Conservation (phyloP, 768 basidiomycete genomes). For the Suillus brevipes region DNA sequence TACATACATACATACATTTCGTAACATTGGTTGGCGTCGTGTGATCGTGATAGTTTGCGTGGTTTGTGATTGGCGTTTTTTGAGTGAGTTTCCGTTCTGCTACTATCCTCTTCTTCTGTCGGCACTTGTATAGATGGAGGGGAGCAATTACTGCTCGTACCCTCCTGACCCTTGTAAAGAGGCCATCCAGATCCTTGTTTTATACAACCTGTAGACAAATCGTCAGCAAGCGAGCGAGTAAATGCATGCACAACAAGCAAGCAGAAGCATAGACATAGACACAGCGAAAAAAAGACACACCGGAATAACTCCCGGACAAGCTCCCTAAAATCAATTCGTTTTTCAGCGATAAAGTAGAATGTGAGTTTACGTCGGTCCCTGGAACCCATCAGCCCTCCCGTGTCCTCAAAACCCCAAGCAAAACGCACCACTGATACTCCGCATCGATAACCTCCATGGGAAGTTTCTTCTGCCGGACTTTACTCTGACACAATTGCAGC, state of each 20-base stretch:
- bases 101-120: not conserved
- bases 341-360: conserved; percentile 96
- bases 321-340: conserved; percentile 94
- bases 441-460: conserved; percentile 99
- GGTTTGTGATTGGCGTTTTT: not conserved
- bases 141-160: conserved; percentile 41
- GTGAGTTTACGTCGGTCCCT: conserved; percentile 98
- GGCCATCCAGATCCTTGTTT: conserved; percentile 96
- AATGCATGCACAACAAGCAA: not conserved
- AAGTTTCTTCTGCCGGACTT: conserved; percentile 90
- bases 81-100: not conserved
- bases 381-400: conserved; percentile 3
- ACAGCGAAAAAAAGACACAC: conserved; percentile 35
- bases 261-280: not conserved
- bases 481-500: conserved; percentile 84
- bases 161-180: conserved; percentile 59
- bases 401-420: not conserved
- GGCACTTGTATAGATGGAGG: not conserved
- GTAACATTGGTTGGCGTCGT: not conserved
- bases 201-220: conserved; percentile 64
- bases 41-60: not conserved
- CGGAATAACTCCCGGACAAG: conserved; percentile 93
- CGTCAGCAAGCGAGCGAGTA: conserved; percentile 6
- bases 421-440: conserved; percentile 91
- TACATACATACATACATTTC: conserved; percentile 1